Conservation (phyloP, 2,329 filamentous ascomycete species). For the Alternaria ethzedia region DNA sequence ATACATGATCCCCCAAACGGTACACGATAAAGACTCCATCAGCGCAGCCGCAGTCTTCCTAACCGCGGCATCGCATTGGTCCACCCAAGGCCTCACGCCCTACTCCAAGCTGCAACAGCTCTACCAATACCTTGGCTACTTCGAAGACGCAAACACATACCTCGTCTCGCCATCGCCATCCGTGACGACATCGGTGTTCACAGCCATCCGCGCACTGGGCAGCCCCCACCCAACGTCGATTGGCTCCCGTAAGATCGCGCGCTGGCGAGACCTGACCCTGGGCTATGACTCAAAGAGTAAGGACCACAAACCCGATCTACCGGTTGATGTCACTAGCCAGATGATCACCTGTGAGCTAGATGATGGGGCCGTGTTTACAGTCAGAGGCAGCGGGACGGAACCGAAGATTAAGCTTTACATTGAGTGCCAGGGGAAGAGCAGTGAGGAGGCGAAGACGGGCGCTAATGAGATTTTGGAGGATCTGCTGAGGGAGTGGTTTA, state of each 20-base stretch:
- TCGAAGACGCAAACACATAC: constrained; percentile 69
- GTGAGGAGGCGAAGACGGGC: constrained; percentile 51
- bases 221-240: constrained; percentile 54
- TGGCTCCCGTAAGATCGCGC: constrained; percentile 59
- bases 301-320: constrained; percentile 61
- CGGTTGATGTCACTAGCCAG: constrained; percentile 63
- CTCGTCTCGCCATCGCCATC: constrained; percentile 63
- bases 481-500: constrained; percentile 59
- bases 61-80: constrained; percentile 60
- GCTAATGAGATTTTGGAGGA: constrained; percentile 56
- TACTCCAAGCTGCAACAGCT: constrained; percentile 63
- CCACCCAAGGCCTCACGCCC: constrained; percentile 60
- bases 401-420: constrained; percentile 70
- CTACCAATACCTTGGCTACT: constrained; percentile 64
- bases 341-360: constrained; percentile 70
- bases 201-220: constrained; percentile 56
- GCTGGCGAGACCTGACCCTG: constrained; percentile 68
- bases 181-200: constrained; percentile 62
- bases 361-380: constrained; percentile 63
- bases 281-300: constrained; percentile 64
- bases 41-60: constrained; percentile 66
- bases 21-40: constrained; percentile 70
- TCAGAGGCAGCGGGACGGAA: constrained; percentile 68
- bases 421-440: constrained; percentile 54
- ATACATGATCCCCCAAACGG: constrained; percentile 69